Conservation (phyloP, 2,329 filamentous ascomycete genomes). For the Triangularia verruculosa region DNA sequence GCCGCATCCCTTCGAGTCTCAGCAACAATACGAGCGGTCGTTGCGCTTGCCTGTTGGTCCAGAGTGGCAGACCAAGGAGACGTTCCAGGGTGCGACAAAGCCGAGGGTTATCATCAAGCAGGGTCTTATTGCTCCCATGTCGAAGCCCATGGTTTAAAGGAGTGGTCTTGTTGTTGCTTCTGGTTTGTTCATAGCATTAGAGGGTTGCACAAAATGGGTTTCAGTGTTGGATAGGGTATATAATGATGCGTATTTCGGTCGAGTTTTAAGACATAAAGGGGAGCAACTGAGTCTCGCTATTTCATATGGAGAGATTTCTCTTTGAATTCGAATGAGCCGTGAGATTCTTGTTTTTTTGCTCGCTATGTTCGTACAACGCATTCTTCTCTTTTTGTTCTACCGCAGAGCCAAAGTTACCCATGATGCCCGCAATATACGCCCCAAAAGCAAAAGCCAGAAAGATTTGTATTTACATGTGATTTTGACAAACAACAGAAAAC, state of each 20-base stretch:
- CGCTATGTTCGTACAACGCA: not conserved
- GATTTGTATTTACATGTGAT: not conserved
- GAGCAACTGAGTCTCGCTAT: too few species aligned
- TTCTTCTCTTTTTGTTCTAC: not conserved
- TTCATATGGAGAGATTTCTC: too few species aligned
- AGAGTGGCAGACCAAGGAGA: constrained; percentile 96
- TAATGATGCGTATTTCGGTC: too few species aligned
- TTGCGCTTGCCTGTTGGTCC: constrained; percentile 83
- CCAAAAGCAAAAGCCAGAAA: not conserved
- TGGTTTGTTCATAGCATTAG: not conserved
- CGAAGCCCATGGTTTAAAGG: constrained; percentile 57
- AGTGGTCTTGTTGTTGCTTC: not conserved
- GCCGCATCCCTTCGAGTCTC: constrained; percentile 85
- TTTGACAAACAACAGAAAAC: not conserved
- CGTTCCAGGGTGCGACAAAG: constrained; percentile 85
- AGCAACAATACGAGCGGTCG: constrained; percentile 85
- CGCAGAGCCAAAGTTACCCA: not conserved
- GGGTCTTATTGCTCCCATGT: constrained; percentile 84
- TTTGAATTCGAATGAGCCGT: too few species aligned
- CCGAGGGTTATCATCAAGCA: constrained; percentile 88
- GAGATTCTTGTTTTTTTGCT: too few species aligned
- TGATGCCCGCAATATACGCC: not conserved
- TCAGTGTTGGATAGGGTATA: not conserved
- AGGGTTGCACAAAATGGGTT: not conserved
- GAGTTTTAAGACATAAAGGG: too few species aligned